Evolutionary conservation across 352 stramenopile genomes (phyloP).

Genomic region (Pseudoperonospora humuli): DNA sequence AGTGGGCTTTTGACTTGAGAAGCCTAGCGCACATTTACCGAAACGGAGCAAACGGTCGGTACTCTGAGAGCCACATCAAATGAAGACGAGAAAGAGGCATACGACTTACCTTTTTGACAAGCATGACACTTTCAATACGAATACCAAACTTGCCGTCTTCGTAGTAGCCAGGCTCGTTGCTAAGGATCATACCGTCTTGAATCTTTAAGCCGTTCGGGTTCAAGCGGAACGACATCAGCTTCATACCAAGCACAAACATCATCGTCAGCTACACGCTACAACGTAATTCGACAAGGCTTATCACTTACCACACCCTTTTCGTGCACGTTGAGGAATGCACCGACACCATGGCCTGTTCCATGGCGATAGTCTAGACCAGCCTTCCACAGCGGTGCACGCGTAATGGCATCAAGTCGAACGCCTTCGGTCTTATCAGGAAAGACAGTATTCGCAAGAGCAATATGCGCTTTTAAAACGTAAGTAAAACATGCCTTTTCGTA

Average conservation of each 20-base stretch:
- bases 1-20: conserved; percentile 54
- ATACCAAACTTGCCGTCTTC: conserved; percentile 97
- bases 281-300: no score
- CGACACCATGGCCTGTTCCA: conserved; percentile 96
- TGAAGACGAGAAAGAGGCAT: not conserved
- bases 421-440: conserved; percentile 90
- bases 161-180: conserved; percentile 98
- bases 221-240: conserved; percentile 80
- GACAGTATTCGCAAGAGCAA: conserved; percentile 86
- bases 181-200: conserved; percentile 95
- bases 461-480: conserved; percentile 95
- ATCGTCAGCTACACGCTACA: conserved; percentile 5
- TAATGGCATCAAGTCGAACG: conserved; percentile 95
- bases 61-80: not conserved
- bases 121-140: conserved; percentile 98
- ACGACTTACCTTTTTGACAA: conserved; percentile 83
- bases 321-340: conserved; percentile 95
- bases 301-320: conserved; percentile 81
- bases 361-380: conserved; percentile 95
- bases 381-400: conserved; percentile 91
- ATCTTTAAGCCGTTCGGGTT: conserved; percentile 78
- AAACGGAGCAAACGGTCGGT: conserved; percentile 1
- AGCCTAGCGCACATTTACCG: conserved; percentile 18
- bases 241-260: conserved; percentile 5
- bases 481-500: conserved; percentile 96